A percentile compares a stretch with the other conserved stretches of the same genome.
Conservation (phyloP, 371 early-diverging fungal genomes). For the Thermomucor indicae-seudaticae region DNA sequence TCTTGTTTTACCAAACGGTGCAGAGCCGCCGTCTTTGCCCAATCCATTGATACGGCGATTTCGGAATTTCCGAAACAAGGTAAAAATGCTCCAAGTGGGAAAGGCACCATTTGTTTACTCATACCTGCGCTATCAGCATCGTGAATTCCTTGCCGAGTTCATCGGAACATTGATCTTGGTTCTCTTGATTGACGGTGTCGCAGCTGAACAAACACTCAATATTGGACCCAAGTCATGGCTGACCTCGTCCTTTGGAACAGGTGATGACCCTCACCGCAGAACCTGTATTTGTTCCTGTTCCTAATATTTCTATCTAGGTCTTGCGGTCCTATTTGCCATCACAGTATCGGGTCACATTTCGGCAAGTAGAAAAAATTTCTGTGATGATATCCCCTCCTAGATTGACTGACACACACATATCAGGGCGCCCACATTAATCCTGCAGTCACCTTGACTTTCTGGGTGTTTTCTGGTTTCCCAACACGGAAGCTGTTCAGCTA, state of each 20-base stretch:
- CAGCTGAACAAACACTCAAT: slow-evolving; percentile 48
- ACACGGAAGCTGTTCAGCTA: slow-evolving; percentile 62
- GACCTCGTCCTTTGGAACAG: slow-evolving; percentile 36
- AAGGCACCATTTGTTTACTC: not conserved
- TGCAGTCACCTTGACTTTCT: slow-evolving; percentile 70
- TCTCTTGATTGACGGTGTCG: slow-evolving; percentile 63
- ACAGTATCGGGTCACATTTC: slow-evolving; percentile 71
- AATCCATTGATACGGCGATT: slow-evolving; percentile 4
- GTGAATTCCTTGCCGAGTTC: slow-evolving; percentile 79
- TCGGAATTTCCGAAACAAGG: slow-evolving; percentile 6
- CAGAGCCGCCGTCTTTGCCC: not conserved
- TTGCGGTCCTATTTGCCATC: slow-evolving; percentile 44
- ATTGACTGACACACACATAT: no score
- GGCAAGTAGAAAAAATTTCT: slow-evolving; percentile 30
- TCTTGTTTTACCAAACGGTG: not conserved
- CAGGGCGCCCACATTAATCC: slow-evolving; percentile 82
- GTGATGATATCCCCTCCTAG: no score
- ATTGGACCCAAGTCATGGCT: slow-evolving; percentile 34
- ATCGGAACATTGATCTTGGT: slow-evolving; percentile 74
- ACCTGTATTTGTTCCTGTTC: not conserved
- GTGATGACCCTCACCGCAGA: slow-evolving; percentile 10
- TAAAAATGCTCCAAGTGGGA: not conserved
- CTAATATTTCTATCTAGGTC: slow-evolving; percentile 13
- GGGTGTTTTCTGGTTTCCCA: slow-evolving; percentile 65
- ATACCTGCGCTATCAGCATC: slow-evolving; percentile 7